phyloP scores from a whole-genome alignment of 2,329 filamentous ascomycete species.

The Corinectria fuckeliana region DNA sequence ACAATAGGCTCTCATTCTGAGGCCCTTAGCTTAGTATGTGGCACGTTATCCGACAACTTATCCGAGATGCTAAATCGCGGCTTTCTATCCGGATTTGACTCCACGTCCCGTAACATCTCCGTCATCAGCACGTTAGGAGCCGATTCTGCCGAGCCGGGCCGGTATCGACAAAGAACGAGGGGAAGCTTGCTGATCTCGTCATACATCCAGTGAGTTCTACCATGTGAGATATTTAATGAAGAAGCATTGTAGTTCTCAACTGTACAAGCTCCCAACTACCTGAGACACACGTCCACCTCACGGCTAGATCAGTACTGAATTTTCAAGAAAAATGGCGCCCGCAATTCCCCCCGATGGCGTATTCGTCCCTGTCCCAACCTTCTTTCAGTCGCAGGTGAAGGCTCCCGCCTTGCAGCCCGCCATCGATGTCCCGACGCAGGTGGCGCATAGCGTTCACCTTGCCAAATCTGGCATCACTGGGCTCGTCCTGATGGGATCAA shows the following conservation, averaged over 20 bases:
- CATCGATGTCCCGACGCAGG: constrained; percentile 63
- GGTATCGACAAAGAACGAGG: neutral
- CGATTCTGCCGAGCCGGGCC: neutral
- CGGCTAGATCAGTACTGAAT: neutral
- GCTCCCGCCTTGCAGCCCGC: constrained; percentile 32
- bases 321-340: constrained; percentile 4
- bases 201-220: neutral
- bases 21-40: neutral
- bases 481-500: constrained; percentile 66
- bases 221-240: neutral
- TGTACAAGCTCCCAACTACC: neutral
- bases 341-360: constrained; percentile 56
- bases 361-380: constrained; percentile 67
- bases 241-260: neutral
- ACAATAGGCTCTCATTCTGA: neutral
- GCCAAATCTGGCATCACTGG: constrained; percentile 64
- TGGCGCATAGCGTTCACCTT: constrained; percentile 64
- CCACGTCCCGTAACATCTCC: neutral
- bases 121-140: neutral
- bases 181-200: neutral
- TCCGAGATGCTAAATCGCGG: neutral
- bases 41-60: neutral
- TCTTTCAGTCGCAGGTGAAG: constrained; percentile 56
- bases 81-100: neutral
- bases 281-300: neutral